Conservation (phyloP, 2,329 filamentous ascomycete species). For the Fonsecaea pedrosoi region DNA sequence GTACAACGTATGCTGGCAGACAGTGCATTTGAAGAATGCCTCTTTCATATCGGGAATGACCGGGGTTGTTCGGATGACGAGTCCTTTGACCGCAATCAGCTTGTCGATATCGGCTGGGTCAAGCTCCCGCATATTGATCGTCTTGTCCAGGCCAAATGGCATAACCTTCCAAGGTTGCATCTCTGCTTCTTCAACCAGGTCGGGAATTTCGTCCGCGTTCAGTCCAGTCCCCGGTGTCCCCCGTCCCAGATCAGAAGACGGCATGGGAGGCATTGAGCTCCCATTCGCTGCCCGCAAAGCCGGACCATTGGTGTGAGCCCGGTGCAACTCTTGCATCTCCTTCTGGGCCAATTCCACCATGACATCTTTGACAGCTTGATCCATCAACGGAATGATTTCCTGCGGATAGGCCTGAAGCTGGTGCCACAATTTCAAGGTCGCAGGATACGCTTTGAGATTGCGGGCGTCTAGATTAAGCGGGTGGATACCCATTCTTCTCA, state of each 20-base stretch:
- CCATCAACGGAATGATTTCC: slow-evolving; percentile 96
- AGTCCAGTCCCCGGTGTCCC: slow-evolving; percentile 49
- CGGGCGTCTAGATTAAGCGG: slow-evolving; percentile 86
- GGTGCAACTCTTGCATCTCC: slow-evolving; percentile 73
- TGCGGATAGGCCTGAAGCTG: slow-evolving; percentile 93
- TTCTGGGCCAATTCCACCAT: slow-evolving; percentile 88
- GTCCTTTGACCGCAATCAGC: slow-evolving; percentile 89
- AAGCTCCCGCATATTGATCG: slow-evolving; percentile 89
- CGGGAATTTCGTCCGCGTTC: slow-evolving; percentile 64
- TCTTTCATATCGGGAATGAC: slow-evolving; percentile 99
- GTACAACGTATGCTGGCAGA: slow-evolving; percentile 88
- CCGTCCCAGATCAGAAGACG: slow-evolving; percentile 77
- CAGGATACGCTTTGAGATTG: slow-evolving; percentile 90
- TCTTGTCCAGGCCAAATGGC: slow-evolving; percentile 84
- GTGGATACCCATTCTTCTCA: slow-evolving; percentile 84
- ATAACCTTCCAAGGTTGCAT: slow-evolving; percentile 82
- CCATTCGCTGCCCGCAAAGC: slow-evolving; percentile 57
- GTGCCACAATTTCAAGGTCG: slow-evolving; percentile 92
- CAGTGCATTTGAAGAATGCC: slow-evolving; percentile 94
- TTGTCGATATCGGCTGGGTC: slow-evolving; percentile 98
- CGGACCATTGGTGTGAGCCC: slow-evolving; percentile 60
- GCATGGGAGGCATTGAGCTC: slow-evolving; percentile 78
- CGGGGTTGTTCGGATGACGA: slow-evolving; percentile 93
- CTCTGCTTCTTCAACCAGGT: slow-evolving; percentile 77
- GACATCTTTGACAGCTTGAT: slow-evolving; percentile 89